Evolutionary conservation across 2,329 filamentous ascomycete genomes (phyloP), one percentile per base, ranked within the genome.

Genomic region (Apiospora aurea): DNA sequence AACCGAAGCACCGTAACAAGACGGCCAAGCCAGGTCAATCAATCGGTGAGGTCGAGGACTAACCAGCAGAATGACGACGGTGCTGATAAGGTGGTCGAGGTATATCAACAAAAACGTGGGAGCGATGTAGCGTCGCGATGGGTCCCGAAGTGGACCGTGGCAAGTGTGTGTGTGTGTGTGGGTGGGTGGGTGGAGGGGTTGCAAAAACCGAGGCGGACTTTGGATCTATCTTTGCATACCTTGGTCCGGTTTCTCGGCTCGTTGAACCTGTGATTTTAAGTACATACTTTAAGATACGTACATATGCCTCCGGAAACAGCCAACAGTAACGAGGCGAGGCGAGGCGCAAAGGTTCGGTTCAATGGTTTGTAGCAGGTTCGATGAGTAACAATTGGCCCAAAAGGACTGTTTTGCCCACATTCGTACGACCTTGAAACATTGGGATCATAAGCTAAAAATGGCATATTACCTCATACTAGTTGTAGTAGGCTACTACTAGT

Each of bases 1-100:
- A 10, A 34, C 53, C 46, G 46, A 47, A 47, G 46, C n/a, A n/a
- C 18, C 21, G 46, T 47, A 47, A 8, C 46, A 47, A 47, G 46
- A 47, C 46, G 16, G 44, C 5, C 16, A 46, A 46, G 41, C 41
- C 44, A 47, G 18, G 21, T 8, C 11, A 26, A 29, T 29, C 24
- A 26, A n/a, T 57, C 16, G 16, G 16, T 21, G 51, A 26, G 53
- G 14, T 16, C 18, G 18, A 34, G 53, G 29, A 14, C 53, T 38
- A 61, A 61, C 34, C 53, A 61, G 26, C 29, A 61, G 53, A 61
- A 61, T 61, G 53, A 61, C 53, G 53, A 61, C 10, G 16, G 53
- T 61, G 5, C 7, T 38, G 53, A 18, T 53, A 29, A 29, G 49
- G 13, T 14, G 49, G 24, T 7, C n/a, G 49, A 16, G 24, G 11